phyloP scores from a whole-genome alignment of 805 yeast species.

The Starmerella apis region DNA sequence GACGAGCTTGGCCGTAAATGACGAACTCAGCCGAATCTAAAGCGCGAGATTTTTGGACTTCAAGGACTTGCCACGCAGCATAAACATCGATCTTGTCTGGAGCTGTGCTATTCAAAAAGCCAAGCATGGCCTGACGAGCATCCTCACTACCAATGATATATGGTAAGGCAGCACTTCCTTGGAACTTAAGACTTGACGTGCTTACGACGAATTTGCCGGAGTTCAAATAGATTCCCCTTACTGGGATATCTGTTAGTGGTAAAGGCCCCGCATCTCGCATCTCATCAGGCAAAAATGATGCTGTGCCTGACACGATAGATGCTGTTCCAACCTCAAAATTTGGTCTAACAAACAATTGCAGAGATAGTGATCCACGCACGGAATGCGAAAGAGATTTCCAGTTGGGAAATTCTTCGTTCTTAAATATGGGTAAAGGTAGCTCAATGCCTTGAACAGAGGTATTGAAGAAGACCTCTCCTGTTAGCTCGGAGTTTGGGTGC shows the following conservation, averaged over 20 bases:
- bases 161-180: slow-evolving; percentile 1
- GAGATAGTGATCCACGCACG: neutral
- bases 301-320: neutral
- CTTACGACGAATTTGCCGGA: slow-evolving; percentile 2
- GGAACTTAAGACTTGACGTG: slow-evolving; percentile 1
- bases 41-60: slow-evolving; percentile 1
- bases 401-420: neutral
- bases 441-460: neutral
- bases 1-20: neutral
- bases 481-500: neutral
- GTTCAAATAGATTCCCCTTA: neutral
- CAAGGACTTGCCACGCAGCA: slow-evolving; percentile 2
- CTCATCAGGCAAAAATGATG: neutral
- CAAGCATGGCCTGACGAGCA: neutral
- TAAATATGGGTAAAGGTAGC: slow-evolving; percentile 1
- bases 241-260: neutral
- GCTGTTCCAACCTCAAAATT: neutral
- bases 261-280: neutral
- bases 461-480: neutral
- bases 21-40: neutral
- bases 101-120: neutral
- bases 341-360: neutral
- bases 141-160: slow-evolving; percentile 1
- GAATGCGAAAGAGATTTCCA: neutral
- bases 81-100: neutral